Base-by-base conservation (phyloP, 331 rosid genomes). In the Quercus phellos region DNA sequence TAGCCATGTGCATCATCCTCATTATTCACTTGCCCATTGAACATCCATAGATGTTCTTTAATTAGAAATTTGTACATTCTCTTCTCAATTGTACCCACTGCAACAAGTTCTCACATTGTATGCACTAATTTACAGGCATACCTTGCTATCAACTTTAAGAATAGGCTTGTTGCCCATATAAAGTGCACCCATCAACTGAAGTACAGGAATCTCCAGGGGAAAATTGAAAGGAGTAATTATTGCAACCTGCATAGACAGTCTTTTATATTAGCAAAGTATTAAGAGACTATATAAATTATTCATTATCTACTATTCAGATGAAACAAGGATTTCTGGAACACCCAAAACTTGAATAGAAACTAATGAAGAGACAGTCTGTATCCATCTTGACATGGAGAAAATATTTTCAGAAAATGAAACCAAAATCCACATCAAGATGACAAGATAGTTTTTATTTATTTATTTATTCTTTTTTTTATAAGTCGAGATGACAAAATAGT, bases 91-190 rank as follows among this genome's bases (percentile, higher is more conserved):
- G 51, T 2, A 10, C 51, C 38, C 27, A 8, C 71, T 22, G 35
- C 10, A 8, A 55, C 55, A 74, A 74, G 59, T 51, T 63, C 10
- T 53, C 70, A 51, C 32, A 51, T 51, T 9, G 5, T 50, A 13
- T 51, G 26, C 51, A 51, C 24, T 21, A 50, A 72, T 51, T 21
- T 30, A 53, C 70, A 8, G 21, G 64, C 79, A 72, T 84, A 90
- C 98, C 94, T 94, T 94, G 91, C 92, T 90, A 81, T 94, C 99
- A 22, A 92, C 99, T 94, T 94, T 94, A 76, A 94, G 90, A 77
- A 89, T 72, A 42, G 99, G 97, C 50, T 94, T 94, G 93, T 94
- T 94, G 78, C 99, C 99, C 99, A 94, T 94, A 73, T 90, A 94
- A 72, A 94, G 97, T 51, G 98, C 93, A 73, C 99, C 97, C 99